These are phyloP conservation scores for Eucalyptus lansdowneana DNA, from an alignment of 345 rosid genomes.

Conservation along the genomic window DNA sequence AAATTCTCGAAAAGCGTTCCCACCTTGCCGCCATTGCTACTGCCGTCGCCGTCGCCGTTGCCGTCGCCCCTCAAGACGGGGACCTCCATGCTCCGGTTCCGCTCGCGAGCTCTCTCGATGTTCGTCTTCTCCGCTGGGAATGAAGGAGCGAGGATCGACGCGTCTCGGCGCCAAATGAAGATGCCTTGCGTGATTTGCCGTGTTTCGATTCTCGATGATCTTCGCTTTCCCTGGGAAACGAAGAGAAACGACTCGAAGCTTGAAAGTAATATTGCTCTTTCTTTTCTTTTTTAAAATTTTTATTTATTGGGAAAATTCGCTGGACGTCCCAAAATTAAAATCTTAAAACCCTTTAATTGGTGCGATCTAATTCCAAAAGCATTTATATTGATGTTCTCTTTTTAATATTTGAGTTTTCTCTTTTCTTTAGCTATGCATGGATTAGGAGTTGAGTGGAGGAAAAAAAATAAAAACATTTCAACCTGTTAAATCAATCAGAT, in stretches of 20 bases:
- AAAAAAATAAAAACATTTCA: background rate
- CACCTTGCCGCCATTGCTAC: background rate
- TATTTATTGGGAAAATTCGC: background rate
- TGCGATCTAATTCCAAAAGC: background rate
- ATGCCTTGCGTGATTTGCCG: background rate
- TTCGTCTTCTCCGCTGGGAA: background rate
- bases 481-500: accelerated
- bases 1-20: constrained; percentile 38
- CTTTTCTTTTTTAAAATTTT: background rate
- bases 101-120: background rate
- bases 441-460: background rate
- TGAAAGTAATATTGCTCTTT: background rate
- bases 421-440: background rate
- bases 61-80: background rate
- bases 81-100: background rate
- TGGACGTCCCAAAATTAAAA: background rate
- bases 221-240: background rate
- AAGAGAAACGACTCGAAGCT: background rate
- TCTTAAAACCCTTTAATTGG: background rate
- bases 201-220: background rate
- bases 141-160: background rate
- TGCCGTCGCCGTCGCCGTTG: background rate
- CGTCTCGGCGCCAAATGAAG: background rate
- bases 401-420: background rate
- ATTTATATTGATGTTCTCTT: background rate